phyloP scores from a whole-genome alignment of 169 alveolate genomes.

The Eimeria zaria region DNA sequence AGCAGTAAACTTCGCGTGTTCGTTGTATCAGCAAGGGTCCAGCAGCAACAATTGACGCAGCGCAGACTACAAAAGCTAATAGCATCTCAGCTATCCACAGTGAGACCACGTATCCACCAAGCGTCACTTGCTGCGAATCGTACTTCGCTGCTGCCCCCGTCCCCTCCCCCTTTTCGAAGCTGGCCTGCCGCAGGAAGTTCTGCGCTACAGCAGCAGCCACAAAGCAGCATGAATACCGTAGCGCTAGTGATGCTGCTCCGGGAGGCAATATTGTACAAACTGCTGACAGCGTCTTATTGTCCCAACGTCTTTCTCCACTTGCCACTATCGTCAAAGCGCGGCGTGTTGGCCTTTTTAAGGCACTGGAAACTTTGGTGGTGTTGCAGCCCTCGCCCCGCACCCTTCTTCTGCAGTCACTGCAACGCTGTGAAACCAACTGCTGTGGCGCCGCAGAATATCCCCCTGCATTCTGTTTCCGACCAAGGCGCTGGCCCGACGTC shows the following conservation, averaged over 20 bases:
- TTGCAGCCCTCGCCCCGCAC: not conserved
- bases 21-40: slow-evolving; percentile 38
- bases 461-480: not conserved
- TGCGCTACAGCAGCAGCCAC: slow-evolving; percentile 43
- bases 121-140: slow-evolving; percentile 27
- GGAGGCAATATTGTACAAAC: slow-evolving; percentile 25
- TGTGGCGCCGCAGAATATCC: not conserved
- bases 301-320: not conserved
- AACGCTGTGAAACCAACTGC: not conserved
- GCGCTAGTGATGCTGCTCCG: not conserved
- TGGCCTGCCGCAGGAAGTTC: not conserved
- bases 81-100: slow-evolving; percentile 52
- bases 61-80: slow-evolving; percentile 1
- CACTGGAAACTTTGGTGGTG: not conserved
- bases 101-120: not conserved
- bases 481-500: not conserved
- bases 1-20: slow-evolving; percentile 17
- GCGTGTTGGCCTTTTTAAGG: not conserved
- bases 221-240: slow-evolving; percentile 17
- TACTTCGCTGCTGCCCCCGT: not conserved
- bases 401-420: not conserved
- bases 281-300: not conserved
- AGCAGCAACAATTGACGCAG: slow-evolving; percentile 14
- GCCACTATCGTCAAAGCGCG: not conserved
- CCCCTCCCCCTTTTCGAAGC: not conserved